These are phyloP conservation scores for Mimosa bimucronata DNA, from an alignment of 306 rosid genomes.

Conservation along the genomic window DNA sequence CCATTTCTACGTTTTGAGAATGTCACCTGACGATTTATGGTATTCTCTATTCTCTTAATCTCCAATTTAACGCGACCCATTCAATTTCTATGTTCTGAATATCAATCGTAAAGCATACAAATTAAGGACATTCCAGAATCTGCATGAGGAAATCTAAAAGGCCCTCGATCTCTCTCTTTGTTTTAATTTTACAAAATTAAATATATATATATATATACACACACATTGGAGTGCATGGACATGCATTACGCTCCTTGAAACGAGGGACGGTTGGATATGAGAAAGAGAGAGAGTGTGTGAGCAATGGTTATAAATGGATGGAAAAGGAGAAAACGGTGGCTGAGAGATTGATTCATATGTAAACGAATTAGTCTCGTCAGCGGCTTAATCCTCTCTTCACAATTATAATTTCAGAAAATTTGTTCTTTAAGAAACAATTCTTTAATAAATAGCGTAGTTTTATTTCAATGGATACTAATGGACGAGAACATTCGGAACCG, in stretches of 20 bases:
- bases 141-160: constrained; percentile 42
- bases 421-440: no score
- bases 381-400: neutral
- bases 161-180: constrained; percentile 17
- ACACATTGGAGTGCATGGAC: constrained; percentile 19
- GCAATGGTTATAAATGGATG: constrained; percentile 63
- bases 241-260: constrained; percentile 60
- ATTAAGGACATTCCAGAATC: no score
- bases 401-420: neutral
- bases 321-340: constrained; percentile 57
- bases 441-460: no score
- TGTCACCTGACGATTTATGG: constrained; percentile 78
- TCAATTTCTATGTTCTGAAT: constrained; percentile 38
- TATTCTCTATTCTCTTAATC: constrained; percentile 83
- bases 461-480: no score
- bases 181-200: neutral
- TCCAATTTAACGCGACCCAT: constrained; percentile 91
- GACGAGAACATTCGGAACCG: no score
- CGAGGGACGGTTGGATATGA: constrained; percentile 51
- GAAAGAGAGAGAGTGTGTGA: constrained; percentile 35
- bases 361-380: constrained; percentile 51
- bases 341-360: constrained; percentile 53
- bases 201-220: constrained; percentile 30
- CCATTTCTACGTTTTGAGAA: constrained; percentile 89
- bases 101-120: neutral